Evolutionary conservation across 2,329 filamentous ascomycete genomes (phyloP).

Genomic region (Ophiostoma tasmaniense): DNA sequence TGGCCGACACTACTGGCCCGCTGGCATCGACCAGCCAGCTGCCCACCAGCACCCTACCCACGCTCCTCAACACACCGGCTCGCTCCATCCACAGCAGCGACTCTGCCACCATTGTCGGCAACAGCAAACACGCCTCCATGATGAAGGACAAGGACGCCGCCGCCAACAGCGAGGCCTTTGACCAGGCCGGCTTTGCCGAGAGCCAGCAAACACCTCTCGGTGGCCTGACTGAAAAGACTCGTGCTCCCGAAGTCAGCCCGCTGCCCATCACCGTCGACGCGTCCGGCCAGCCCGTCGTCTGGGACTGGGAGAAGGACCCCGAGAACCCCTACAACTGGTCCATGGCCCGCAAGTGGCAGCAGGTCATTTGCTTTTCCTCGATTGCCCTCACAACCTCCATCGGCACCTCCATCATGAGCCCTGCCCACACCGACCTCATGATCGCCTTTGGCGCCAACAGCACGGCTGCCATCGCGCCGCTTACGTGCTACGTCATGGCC

Average conservation of each 20-base stretch:
- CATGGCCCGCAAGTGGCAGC: constrained; percentile 31
- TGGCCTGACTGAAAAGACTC: background rate
- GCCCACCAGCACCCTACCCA: background rate
- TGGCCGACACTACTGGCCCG: background rate
- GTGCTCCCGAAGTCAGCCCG: background rate
- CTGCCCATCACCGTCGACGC: constrained; percentile 8
- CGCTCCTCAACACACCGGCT: background rate
- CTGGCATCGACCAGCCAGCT: background rate
- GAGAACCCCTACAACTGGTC: constrained; percentile 48
- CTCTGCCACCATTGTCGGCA: background rate
- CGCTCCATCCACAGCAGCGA: constrained; percentile 4
- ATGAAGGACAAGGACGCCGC: background rate
- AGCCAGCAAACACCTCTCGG: background rate
- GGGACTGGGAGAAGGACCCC: constrained; percentile 32
- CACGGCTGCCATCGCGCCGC: constrained; percentile 48
- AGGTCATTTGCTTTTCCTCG: constrained; percentile 31
- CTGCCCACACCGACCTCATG: constrained; percentile 39
- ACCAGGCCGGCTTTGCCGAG: background rate
- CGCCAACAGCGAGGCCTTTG: background rate
- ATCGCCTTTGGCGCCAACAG: constrained; percentile 44
- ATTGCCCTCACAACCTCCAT: constrained; percentile 42
- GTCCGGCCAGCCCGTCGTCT: constrained; percentile 6
- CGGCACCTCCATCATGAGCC: constrained; percentile 46
- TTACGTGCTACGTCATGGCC: constrained; percentile 53
- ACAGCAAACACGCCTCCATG: background rate